These are phyloP conservation scores for Hypoxylon sp. DNA, from an alignment of 2,329 filamentous ascomycete genomes.

Conservation along the genomic window DNA sequence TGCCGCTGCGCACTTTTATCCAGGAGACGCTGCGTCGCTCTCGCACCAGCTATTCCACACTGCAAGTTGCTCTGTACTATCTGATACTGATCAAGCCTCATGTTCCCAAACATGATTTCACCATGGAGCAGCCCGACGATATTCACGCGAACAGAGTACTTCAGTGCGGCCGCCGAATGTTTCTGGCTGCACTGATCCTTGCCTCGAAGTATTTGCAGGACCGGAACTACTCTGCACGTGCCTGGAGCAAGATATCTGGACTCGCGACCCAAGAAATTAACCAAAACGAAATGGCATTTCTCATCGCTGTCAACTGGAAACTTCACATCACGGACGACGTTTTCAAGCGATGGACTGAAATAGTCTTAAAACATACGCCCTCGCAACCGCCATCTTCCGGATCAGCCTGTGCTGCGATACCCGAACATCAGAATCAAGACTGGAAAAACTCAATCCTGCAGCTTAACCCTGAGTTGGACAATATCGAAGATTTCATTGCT, in stretches of 20 bases:
- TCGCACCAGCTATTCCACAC: constrained; percentile 94
- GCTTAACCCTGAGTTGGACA: constrained; percentile 65
- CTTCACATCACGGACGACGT: constrained; percentile 89
- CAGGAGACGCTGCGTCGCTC: constrained; percentile 96
- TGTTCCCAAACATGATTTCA: constrained; percentile 84
- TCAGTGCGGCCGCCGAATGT: constrained; percentile 97
- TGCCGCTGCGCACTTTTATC: constrained; percentile 94
- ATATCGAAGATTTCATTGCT: constrained; percentile 61
- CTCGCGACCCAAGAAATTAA: constrained; percentile 93
- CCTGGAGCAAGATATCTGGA: constrained; percentile 99
- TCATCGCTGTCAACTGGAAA: constrained; percentile 90
- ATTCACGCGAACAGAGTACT: constrained; percentile 77
- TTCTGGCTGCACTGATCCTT: constrained; percentile 90
- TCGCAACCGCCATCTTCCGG: constrained; percentile 65
- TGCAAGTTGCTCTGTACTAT: constrained; percentile 97
- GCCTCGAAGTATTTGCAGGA: constrained; percentile 98
- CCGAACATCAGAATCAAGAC: constrained; percentile 58
- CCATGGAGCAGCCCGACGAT: constrained; percentile 82
- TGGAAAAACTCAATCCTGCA: constrained; percentile 67
- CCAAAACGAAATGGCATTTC: constrained; percentile 92
- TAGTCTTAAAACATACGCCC: constrained; percentile 85
- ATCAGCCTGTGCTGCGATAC: constrained; percentile 49
- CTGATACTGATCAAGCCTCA: constrained; percentile 91
- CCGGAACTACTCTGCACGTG: constrained; percentile 94
- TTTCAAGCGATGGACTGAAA: constrained; percentile 93